Evolutionary conservation across 768 basidiomycete genomes (phyloP), one percentile per base, ranked within the genome.

Genomic region (Suillus occidentalis): DNA sequence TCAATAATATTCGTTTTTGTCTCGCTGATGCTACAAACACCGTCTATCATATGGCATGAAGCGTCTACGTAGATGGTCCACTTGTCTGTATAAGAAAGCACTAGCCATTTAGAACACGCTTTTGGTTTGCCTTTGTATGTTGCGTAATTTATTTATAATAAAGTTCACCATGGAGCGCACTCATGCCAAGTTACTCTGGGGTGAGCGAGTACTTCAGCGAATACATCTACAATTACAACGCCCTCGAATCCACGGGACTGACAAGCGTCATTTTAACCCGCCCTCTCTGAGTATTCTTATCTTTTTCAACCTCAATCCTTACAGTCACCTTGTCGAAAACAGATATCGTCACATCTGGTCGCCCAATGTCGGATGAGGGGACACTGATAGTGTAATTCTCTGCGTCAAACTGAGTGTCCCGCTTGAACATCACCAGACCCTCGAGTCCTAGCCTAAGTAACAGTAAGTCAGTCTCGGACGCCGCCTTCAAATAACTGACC

Each of bases 291-390:
- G 95, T 97, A 70, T 94, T 94, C 72, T 85, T 90, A 72, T 97
- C 97, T 82, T 95, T 97, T 76, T 97, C 95, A 7, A 99, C 93
- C 65, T 89, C 87, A 49, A 99, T 91, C 68, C 87, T 84, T n/a
- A 99, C 96, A 37, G 77, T 83, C 55, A 98, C 93, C 77, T 95
- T 95, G 80, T 97, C 95, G 72, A 99, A 98, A 28, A 98, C 94
- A 0, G 93, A 85, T 53, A 98, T 88, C 16, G 82, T 83, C 12
- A 87, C 85, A 36, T 83, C 82, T 16, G 70, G 67, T 28, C 14
- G 58, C 22, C 70, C 69, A 0, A 66, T 60, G 3, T 71, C 68
- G 3, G 75, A 68, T 9, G 77, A 74, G 0, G 91, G 90, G 5
- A 98, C 81, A 0, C 87, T 85, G 61, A 99, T 86, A 2, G 86